A percentile compares a stretch with the other conserved stretches of the same genome.
Conservation (phyloP, 495 filamentous ascomycete genomes). For the Penicillium nucicola region DNA sequence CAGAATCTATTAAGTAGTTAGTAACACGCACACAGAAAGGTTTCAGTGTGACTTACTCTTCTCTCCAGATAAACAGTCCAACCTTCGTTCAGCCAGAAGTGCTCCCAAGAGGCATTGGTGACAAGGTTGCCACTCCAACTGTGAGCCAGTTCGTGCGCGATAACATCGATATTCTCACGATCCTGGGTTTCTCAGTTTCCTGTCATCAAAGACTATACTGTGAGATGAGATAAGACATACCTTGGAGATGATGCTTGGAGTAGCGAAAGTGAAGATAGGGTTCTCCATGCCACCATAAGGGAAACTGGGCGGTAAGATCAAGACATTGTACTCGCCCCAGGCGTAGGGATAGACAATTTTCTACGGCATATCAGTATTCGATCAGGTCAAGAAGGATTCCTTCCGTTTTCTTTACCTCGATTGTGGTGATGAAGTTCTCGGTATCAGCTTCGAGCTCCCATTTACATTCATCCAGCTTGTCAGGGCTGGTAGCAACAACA, state of each 20-base stretch:
- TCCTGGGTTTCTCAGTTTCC: constrained; percentile 43
- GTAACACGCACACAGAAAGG: constrained; percentile 1
- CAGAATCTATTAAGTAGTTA: constrained; percentile 22
- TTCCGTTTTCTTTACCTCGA: constrained; percentile 53
- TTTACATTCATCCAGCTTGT: constrained; percentile 77
- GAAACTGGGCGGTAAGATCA: constrained; percentile 87
- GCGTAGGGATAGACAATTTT: constrained; percentile 82
- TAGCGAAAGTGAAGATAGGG: constrained; percentile 89
- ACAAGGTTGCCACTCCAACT: constrained; percentile 94
- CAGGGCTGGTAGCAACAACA: constrained; percentile 78
- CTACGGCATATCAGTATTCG: constrained; percentile 15
- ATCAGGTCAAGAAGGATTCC: not conserved
- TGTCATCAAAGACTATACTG: not conserved
- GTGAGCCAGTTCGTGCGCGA: constrained; percentile 91
- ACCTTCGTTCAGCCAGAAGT: constrained; percentile 96
- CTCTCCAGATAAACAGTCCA: constrained; percentile 95
- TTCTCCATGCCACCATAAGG: constrained; percentile 94
- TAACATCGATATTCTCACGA: constrained; percentile 91
- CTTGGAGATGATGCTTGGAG: constrained; percentile 85
- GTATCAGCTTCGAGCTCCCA: constrained; percentile 89
- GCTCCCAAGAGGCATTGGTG: constrained; percentile 88
- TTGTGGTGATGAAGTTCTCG: constrained; percentile 83
- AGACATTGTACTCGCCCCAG: constrained; percentile 93
- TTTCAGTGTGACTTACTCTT: constrained; percentile 43
- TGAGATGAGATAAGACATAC: too few relatives aligned